Percentiles rank a stretch among this genome's conserved stretches.
Conservation (phyloP, 2,329 filamentous ascomycete genomes). For the Arthroderma uncinatum region DNA sequence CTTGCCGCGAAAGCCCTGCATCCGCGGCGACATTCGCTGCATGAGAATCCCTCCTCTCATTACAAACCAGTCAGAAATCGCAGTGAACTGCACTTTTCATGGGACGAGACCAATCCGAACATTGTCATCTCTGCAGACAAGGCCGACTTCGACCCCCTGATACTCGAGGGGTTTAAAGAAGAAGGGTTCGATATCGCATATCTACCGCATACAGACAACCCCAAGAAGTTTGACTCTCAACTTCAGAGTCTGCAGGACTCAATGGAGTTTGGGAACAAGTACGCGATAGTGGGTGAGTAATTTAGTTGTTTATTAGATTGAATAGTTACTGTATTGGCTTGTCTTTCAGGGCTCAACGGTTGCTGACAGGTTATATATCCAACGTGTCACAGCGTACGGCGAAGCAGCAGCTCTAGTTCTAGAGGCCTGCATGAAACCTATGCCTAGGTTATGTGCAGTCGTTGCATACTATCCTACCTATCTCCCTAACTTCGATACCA, state of each 20-base stretch:
- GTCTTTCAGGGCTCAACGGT: not conserved
- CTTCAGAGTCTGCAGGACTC: conserved; percentile 43
- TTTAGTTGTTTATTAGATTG: not conserved
- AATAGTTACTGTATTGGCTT: not conserved
- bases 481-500: conserved; percentile 41
- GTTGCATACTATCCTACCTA: conserved; percentile 53
- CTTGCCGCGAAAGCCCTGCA: not conserved
- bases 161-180: conserved; percentile 19
- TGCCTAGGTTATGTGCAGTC: conserved; percentile 47
- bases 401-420: conserved; percentile 50
- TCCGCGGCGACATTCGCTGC: not conserved
- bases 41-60: not conserved
- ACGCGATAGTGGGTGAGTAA: conserved; percentile 49
- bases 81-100: conserved; percentile 42
- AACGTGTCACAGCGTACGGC: conserved; percentile 44
- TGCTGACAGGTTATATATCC: not conserved
- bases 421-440: conserved; percentile 47
- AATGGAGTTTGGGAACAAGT: conserved; percentile 48
- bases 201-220: conserved; percentile 42
- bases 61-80: not conserved
- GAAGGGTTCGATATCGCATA: conserved; percentile 53
- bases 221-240: conserved; percentile 42
- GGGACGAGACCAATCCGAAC: conserved; percentile 65
- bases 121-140: conserved; percentile 19
- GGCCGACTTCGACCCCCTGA: conserved; percentile 9